Evolutionary conservation across 768 basidiomycete genomes (phyloP), one percentile per base, ranked within the genome.

Genomic region (Dioszegia hungarica): DNA sequence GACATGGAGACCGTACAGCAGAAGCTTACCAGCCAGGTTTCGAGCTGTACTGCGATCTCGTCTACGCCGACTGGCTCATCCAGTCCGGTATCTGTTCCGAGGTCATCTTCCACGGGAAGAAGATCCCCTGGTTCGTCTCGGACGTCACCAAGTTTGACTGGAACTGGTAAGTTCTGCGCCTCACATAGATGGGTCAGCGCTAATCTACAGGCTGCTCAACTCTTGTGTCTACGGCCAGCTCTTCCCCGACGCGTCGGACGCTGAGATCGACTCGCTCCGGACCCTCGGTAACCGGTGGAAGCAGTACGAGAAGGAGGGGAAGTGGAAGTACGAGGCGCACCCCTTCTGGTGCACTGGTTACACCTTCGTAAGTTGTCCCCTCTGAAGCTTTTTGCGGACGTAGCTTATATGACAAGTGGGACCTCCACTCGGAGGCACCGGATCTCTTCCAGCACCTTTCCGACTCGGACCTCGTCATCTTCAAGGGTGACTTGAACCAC

Each of bases 401-500:
- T 15, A 37, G n/a, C 34, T 29, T 14, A 33, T 12, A 44, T 59
- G 27, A 55, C 61, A 27, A 66, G 65, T 74, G 71, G 71, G 73
- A 74, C 56, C 63, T 76, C 31, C 65, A 70, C 54, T 67, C 73
- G 36, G 75, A 76, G 41, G 75, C 75, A 40, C 75, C 76, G 31
- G 76, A 76, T 75, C 68, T 95, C 47, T 97, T 94, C 82, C 82
- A 94, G 51, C 86, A 94, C 74, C 85, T 97, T 36, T 87, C 89
- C 55, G 85, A 85, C 31, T 89, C 89, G 29, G 88, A 95, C 71
- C 83, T 97, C 41, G 93, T 95, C 67, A 75, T 79, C 70, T 95
- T 95, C 83, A 97, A 97, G 78, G 93, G 93, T 12, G 90, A 92
- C 70, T 79, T 94, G 20, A 94, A 94, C 77, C 90, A 93, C 77